Evolutionary conservation across 495 filamentous ascomycete species (phyloP), one percentile per base, ranked within the genome.

Genomic region (Parathielavia hyrcaniae): DNA sequence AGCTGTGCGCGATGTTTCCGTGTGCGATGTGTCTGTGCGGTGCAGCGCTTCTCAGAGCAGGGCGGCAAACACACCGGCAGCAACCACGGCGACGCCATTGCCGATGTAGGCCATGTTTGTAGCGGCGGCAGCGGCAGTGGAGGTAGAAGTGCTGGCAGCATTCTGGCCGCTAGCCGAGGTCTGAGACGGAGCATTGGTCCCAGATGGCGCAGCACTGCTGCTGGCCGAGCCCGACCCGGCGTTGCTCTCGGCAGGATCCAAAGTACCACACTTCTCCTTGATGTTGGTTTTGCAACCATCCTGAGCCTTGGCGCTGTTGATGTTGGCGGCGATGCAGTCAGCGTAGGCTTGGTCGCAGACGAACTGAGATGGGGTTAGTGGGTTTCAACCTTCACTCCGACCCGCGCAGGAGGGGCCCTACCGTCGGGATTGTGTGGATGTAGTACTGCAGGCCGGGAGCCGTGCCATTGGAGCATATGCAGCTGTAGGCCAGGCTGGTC

Each of bases 391-490:
- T 1, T 45, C 17, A 48, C 13, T 9, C 1, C 4, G 30, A n/a
- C 4, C n/a, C 23, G 45, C 13, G 10, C n/a, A 16, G 0, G 13
- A 7, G 11, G 12, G 26, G 12, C 60, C 70, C 56, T 48, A 73
- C 70, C 16, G 64, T 69, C 20, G 69, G 69, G 39, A 74, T 64
- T 38, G 69, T 67, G 65, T 72, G 64, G 23, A 38, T 63, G 63
- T 73, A 74, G 50, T 73, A 66, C 50, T 71, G 57, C 16, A 74
- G 71, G 38, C 61, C 69, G 5, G 72, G 72, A 14, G 72, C 64
- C 10, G 64, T 51, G 57, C 61, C 65, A 50, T 73, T 68, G 19
- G n/a, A 19, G 71, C 72, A 74, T 1, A 49, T 59, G 64, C 72
- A 74, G 19, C 26, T 32, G 62, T 60, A 74, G 8, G 50, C 50